Conservation (phyloP, 2,329 filamentous ascomycete species). For the Exophiala lecanii-corni region DNA sequence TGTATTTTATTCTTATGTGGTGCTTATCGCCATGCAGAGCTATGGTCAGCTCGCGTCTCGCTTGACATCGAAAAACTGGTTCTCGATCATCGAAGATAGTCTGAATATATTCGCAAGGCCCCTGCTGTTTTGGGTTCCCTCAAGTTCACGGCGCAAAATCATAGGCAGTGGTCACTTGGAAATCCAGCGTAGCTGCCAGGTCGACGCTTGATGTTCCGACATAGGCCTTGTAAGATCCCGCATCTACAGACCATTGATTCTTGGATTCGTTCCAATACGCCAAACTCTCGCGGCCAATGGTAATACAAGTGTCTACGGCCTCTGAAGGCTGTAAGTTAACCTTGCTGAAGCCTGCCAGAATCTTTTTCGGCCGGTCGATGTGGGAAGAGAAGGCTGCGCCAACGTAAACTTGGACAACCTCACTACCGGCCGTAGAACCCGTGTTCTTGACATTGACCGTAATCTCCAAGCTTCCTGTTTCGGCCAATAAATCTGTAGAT, state of each 20-base stretch:
- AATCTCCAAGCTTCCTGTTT: conserved; percentile 36
- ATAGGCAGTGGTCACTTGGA: neutral
- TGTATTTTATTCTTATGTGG: no score
- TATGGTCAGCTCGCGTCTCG: no score
- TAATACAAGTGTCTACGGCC: conserved; percentile 50
- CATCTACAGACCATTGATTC: conserved; percentile 60
- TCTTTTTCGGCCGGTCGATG: conserved; percentile 53
- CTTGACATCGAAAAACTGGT: no score
- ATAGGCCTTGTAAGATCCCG: conserved; percentile 58
- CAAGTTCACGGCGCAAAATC: neutral
- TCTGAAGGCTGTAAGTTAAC: conserved; percentile 57
- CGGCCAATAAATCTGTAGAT: conserved; percentile 16
- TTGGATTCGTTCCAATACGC: conserved; percentile 66
- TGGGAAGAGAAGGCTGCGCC: conserved; percentile 37
- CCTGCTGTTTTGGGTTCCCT: no score
- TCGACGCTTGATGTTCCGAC: conserved; percentile 33
- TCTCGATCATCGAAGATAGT: no score
- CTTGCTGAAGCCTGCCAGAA: conserved; percentile 62
- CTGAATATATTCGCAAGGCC: no score
- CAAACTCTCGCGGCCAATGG: conserved; percentile 56
- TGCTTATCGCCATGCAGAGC: no score
- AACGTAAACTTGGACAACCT: conserved; percentile 62
- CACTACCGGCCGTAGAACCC: conserved; percentile 53
- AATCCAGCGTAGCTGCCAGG: neutral
- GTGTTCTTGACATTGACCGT: conserved; percentile 44